Conservation (phyloP, 495 filamentous ascomycete genomes). For the Letharia columbiana region DNA sequence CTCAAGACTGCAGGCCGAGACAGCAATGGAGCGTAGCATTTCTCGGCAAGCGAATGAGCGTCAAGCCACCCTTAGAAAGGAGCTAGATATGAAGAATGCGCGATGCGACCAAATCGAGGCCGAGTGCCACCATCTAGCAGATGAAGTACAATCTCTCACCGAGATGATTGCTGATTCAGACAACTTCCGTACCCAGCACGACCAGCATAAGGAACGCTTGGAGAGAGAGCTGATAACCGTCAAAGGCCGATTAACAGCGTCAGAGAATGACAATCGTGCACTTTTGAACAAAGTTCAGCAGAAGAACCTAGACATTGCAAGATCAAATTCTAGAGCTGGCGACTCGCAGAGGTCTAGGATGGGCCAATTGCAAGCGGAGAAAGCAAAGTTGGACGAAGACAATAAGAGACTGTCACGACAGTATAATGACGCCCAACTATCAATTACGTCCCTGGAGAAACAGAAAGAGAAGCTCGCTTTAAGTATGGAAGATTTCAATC, state of each 20-base stretch:
- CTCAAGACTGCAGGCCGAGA: constrained; percentile 72
- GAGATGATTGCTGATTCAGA: constrained; percentile 82
- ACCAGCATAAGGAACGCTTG: constrained; percentile 86
- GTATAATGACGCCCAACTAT: constrained; percentile 78
- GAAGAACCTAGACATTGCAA: constrained; percentile 92
- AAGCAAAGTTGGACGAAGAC: constrained; percentile 74
- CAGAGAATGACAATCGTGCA: constrained; percentile 94
- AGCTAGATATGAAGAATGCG: constrained; percentile 63
- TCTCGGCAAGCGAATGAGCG: constrained; percentile 73
- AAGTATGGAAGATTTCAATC: constrained; percentile 84
- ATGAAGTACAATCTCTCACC: constrained; percentile 70
- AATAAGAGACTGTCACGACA: constrained; percentile 73
- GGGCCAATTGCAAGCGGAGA: constrained; percentile 70
- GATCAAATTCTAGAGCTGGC: constrained; percentile 76
- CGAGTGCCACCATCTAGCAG: constrained; percentile 64
- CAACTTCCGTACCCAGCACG: constrained; percentile 74
- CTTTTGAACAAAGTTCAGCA: constrained; percentile 94
- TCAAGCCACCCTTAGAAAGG: constrained; percentile 64
- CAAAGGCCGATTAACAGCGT: constrained; percentile 82
- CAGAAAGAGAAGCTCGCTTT: constrained; percentile 91
- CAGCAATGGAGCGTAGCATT: constrained; percentile 69
- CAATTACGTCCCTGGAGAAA: constrained; percentile 81
- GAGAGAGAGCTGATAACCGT: constrained; percentile 89
- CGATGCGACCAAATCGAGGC: constrained; percentile 65
- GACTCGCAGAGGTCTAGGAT: constrained; percentile 79